Percentiles rank a stretch among this genome's conserved stretches.
Conservation (phyloP, 2,329 filamentous ascomycete species). For the Aspergillus japonicus region DNA sequence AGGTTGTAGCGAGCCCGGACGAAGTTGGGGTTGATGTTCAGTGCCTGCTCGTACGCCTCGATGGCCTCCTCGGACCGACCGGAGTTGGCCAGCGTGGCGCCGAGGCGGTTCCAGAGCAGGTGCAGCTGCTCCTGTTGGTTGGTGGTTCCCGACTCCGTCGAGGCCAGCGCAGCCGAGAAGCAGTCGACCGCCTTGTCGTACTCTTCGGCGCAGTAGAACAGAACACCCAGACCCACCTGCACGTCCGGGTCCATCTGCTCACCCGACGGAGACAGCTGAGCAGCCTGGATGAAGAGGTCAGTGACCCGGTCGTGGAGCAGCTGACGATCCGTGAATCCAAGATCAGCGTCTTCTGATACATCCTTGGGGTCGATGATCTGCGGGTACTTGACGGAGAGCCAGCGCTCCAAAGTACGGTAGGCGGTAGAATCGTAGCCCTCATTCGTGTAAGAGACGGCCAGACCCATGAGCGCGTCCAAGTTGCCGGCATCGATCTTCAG, state of each 20-base stretch:
- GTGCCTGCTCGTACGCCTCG: conserved; percentile 88
- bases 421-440: conserved; percentile 97
- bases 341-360: conserved; percentile 72
- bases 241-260: conserved; percentile 98
- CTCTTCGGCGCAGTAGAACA: conserved; percentile 97
- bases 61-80: conserved; percentile 95
- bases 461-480: conserved; percentile 84
- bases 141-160: conserved; percentile 75
- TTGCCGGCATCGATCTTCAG: conserved; percentile 85
- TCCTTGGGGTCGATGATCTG: conserved; percentile 70
- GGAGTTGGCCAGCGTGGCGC: conserved; percentile 92
- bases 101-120: conserved; percentile 94
- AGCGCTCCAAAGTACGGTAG: conserved; percentile 92
- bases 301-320: conserved; percentile 88
- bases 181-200: conserved; percentile 99
- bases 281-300: conserved; percentile 84
- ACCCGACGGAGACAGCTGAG: conserved; percentile 85
- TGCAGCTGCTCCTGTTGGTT: conserved; percentile 87
- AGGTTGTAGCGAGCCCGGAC: conserved; percentile 96
- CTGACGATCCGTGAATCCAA: conserved; percentile 92
- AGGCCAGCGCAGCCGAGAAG: conserved; percentile 87
- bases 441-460: conserved; percentile 97
- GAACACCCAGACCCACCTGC: conserved; percentile 90
- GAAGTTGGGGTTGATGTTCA: conserved; percentile 90
- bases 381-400: conserved; percentile 95